Conservation (phyloP, 768 basidiomycete genomes). For the Tricholoma terreum region DNA sequence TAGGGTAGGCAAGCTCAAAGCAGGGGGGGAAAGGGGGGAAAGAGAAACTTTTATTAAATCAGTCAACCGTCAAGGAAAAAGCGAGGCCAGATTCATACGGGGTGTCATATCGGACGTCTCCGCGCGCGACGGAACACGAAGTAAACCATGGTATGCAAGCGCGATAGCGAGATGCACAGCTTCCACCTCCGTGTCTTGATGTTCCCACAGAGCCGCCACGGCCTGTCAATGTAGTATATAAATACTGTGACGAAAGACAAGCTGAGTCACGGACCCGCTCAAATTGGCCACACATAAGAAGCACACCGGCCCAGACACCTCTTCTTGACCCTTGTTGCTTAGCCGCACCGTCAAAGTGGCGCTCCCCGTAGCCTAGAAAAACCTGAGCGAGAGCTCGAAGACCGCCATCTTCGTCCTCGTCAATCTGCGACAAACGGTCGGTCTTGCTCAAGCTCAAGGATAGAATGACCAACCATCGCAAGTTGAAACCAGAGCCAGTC, state of each 20-base stretch:
- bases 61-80: background rate
- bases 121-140: conserved; percentile 77
- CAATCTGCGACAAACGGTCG: conserved; percentile 44
- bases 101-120: conserved; percentile 85
- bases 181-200: conserved; percentile 84
- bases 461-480: conserved; percentile 54
- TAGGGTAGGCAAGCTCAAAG: conserved; percentile 77
- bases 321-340: conserved; percentile 55
- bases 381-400: conserved; percentile 73
- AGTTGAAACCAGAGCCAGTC: conserved; percentile 99
- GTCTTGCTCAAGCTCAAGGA: background rate
- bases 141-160: conserved; percentile 87
- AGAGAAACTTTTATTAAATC: conserved; percentile 51
- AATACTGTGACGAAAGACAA: background rate
- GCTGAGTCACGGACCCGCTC: conserved; percentile 61
- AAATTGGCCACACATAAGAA: conserved; percentile 92
- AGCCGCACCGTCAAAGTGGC: conserved; percentile 72
- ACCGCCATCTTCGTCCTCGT: conserved; percentile 80
- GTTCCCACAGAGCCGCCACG: conserved; percentile 86
- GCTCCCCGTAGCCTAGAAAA: conserved; percentile 72
- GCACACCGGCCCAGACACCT: conserved; percentile 77
- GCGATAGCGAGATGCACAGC: conserved; percentile 93
- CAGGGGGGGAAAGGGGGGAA: conserved; percentile 64
- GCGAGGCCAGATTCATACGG: conserved; percentile 43
- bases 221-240: conserved; percentile 47